Base-by-base conservation (phyloP, 2,329 filamentous ascomycete genomes). In the Fusarium caatingaense region DNA sequence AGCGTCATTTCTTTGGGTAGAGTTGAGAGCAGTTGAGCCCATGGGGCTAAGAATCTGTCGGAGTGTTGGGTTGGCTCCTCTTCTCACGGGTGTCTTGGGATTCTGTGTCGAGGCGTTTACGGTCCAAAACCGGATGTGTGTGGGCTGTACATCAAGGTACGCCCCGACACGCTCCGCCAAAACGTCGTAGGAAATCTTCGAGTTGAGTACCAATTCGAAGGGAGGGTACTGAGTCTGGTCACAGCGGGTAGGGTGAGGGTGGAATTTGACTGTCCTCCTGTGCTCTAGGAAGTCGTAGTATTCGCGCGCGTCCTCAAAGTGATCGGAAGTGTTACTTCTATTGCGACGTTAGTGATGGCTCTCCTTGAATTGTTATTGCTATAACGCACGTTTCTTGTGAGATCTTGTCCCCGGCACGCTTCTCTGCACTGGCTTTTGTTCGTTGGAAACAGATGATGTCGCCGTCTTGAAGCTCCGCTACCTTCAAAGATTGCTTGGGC, bases 381-480 rank as follows among this genome's bases (percentile, higher is more conserved):
- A 32, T 25, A n/a, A 77, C 79, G 48, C 60, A 80, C 78, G 68
- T 51, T 60, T 81, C 79, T 60, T 76, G 77, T 20, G 59, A 59
- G 18, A 75, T 41, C 59, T 77, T 78, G 25, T 80, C 78, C 12
- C 72, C 48, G 4, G 71, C 34, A 9, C 74, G 70, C 42, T 75
- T 71, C 40, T 75, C 72, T 7, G 50, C 54, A 4, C 83, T 77
- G 7, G 78, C 78, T 75, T 86, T 81, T 27, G 86, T 83, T 64
- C 88, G 88, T 78, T 99, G 96, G 82, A 98, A 98, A 77, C 94
- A 97, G 60, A 99, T 89, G 72, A 99, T 97, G 77, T 99, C 96
- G 50, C 96, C 96, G 75, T 99, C 95, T 78, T 98, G 95, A 25
- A 99, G 92, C 79, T 99, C 97, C 3, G 96, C 96, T 64, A 93